Conservation (phyloP, 306 rosid species). For the Ceratonia siliqua region DNA sequence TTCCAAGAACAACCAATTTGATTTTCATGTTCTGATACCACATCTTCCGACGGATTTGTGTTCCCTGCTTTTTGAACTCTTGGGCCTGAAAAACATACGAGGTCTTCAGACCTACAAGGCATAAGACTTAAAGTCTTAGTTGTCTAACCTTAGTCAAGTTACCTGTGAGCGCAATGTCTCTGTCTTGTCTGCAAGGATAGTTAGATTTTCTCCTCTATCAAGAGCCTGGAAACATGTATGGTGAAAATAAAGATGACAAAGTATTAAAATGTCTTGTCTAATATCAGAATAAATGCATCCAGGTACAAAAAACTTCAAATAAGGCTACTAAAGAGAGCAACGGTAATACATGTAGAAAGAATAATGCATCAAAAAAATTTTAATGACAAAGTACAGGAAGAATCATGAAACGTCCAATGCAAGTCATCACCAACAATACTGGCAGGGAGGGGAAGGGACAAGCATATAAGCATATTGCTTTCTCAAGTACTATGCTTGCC, state of each 20-base stretch:
- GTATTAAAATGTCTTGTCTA: neutral
- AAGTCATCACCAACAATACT: neutral
- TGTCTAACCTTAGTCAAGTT: constrained; percentile 29
- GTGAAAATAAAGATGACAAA: constrained; percentile 16
- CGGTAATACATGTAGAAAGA: neutral
- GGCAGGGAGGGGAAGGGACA: neutral
- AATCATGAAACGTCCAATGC: neutral
- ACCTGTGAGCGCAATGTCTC: constrained; percentile 81
- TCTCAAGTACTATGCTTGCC: neutral
- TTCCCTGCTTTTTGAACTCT: constrained; percentile 64
- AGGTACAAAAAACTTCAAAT: neutral
- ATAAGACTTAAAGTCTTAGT: neutral
- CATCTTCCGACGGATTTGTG: constrained; percentile 77
- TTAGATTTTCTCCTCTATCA: constrained; percentile 85
- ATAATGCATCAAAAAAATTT: neutral
- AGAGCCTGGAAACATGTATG: constrained; percentile 52
- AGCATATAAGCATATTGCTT: neutral
- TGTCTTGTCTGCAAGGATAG: constrained; percentile 71
- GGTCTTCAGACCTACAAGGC: constrained; percentile 31
- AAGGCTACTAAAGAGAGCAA: constrained; percentile 4
- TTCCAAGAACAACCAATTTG: constrained; percentile 79
- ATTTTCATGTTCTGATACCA: constrained; percentile 99
- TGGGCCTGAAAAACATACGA: constrained; percentile 64
- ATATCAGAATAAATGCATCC: constrained; percentile 16
- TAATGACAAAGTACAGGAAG: neutral